Evolutionary conservation across 768 basidiomycete genomes (phyloP).

Genomic region (Termitomyces sp.): DNA sequence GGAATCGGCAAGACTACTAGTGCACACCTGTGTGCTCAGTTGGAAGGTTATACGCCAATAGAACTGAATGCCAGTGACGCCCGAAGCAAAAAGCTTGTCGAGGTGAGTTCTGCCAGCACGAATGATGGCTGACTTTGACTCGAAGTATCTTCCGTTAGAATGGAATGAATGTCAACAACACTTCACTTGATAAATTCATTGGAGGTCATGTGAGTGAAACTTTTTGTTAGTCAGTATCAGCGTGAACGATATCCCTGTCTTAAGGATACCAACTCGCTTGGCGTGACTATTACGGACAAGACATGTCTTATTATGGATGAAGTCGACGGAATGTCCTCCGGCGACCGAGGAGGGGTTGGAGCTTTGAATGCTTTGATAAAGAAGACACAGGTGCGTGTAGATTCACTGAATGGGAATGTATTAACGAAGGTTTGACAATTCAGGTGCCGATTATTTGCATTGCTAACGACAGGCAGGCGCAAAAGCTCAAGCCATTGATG

Average conservation of each 20-base stretch:
- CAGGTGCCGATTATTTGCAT: slow-evolving; percentile 98
- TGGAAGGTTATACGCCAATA: slow-evolving; percentile 89
- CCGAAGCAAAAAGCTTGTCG: slow-evolving; percentile 93
- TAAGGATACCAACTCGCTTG: slow-evolving; percentile 59
- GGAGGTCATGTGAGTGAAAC: slow-evolving; percentile 40
- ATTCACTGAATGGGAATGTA: background rate
- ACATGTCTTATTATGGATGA: slow-evolving; percentile 98
- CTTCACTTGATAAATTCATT: slow-evolving; percentile 84
- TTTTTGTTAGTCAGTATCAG: background rate
- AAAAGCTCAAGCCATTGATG: slow-evolving; percentile 85
- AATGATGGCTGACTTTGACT: background rate
- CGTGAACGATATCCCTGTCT: background rate
- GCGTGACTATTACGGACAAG: slow-evolving; percentile 69
- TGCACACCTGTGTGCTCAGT: slow-evolving; percentile 86
- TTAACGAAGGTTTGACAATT: background rate
- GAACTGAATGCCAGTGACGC: slow-evolving; percentile 96
- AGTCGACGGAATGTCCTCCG: slow-evolving; percentile 98
- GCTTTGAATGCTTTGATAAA: slow-evolving; percentile 89
- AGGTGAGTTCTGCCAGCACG: slow-evolving; percentile 44
- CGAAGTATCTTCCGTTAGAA: slow-evolving; percentile 37
- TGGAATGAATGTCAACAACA: slow-evolving; percentile 86
- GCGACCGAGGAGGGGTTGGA: slow-evolving; percentile 94
- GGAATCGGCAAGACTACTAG: slow-evolving; percentile 98
- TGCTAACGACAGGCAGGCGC: slow-evolving; percentile 83
- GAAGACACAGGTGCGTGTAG: slow-evolving; percentile 67